Base-by-base conservation (phyloP, 2,329 filamentous ascomycete species). In the Stachybotrys echinatus region DNA sequence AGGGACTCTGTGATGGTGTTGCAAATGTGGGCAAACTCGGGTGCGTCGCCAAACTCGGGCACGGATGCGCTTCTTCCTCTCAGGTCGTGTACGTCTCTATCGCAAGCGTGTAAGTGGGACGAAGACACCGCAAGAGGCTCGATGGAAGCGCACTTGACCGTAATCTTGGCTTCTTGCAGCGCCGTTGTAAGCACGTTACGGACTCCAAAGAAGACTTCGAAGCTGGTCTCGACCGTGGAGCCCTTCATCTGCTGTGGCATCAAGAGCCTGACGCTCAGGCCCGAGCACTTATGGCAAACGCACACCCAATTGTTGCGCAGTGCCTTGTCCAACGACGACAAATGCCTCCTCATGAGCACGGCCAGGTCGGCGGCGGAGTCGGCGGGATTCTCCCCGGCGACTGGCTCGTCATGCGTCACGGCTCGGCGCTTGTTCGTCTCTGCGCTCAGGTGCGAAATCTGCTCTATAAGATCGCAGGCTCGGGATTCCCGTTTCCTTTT, bases 381-480 rank as follows among this genome's bases (percentile, higher is more conserved):
- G n/a, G 18, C 23, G 18, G 27, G 34, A 48, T 54, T 48, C 4
- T 27, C 20, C 7, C 4, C 40, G 17, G 8, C 21, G 37, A 39
- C 54, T 48, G 54, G 54, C 22, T 62, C 55, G 53, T 62, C 60
- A 37, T 37, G 31, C 10, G 31, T 10, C 31, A 37, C 10, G n/a
- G n/a, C 31, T 37, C 31, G 31, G 31, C n/a, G 31, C n/a, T 37
- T 37, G 10, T 37, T 37, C n/a, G 10, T 37, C 31, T 37, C n/a
- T 10, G 10, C 10, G 10, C n/a, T n/a, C 31, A 37, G n/a, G 31
- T 37, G 31, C 31, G n/a, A 37, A 37, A 37, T 10, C n/a, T 37
- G 10, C 10, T 37, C 10, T 10, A 37, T 37, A n/a, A n/a, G 10
- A 37, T 37, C 31, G n/a, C n/a, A 10, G 31, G 10, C 10, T 37